Evolutionary conservation across 2,329 filamentous ascomycete genomes (phyloP).

Genomic region (Tolypocladium paradoxum): DNA sequence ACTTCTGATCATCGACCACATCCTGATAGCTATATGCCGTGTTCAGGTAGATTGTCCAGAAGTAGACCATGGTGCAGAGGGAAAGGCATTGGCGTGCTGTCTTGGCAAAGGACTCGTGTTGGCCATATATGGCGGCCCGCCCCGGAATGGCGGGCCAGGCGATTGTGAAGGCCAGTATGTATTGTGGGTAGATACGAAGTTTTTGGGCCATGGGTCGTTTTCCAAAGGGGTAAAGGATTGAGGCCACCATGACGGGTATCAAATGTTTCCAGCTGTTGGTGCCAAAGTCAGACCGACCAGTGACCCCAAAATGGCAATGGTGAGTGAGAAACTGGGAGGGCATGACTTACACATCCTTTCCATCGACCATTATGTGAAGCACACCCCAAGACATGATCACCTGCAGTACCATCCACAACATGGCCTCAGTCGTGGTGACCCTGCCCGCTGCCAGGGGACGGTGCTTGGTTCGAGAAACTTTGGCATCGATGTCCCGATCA

Average conservation of each 20-base stretch:
- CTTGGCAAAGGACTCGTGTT: slow-evolving; percentile 8
- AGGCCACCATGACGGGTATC: slow-evolving; percentile 8
- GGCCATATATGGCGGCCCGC: slow-evolving; percentile 10
- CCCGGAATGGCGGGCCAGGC: slow-evolving; percentile 13
- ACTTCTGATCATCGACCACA: slow-evolving; percentile 11
- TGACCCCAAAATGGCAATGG: not conserved
- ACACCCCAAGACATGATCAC: not conserved
- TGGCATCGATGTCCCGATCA: slow-evolving; percentile 15
- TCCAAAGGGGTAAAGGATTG: slow-evolving; percentile 12
- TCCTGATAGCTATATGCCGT: slow-evolving; percentile 15
- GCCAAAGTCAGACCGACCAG: not conserved
- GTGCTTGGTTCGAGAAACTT: slow-evolving; percentile 16
- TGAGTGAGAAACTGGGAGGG: not conserved
- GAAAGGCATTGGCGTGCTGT: slow-evolving; percentile 8
- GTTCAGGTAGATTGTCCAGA: slow-evolving; percentile 16
- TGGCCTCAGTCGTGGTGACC: slow-evolving; percentile 12
- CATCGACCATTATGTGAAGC: not conserved
- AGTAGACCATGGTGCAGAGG: slow-evolving; percentile 13
- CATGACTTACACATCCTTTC: not conserved
- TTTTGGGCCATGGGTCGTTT: slow-evolving; percentile 10
- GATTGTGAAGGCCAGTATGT: slow-evolving; percentile 12
- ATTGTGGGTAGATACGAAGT: slow-evolving; percentile 12
- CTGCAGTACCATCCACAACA: slow-evolving; percentile 1
- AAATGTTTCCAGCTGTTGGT: slow-evolving; percentile 10
- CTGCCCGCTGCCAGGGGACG: slow-evolving; percentile 13